Conservation (phyloP, 2,329 filamentous ascomycete genomes). For the Aspergillus nomiae region DNA sequence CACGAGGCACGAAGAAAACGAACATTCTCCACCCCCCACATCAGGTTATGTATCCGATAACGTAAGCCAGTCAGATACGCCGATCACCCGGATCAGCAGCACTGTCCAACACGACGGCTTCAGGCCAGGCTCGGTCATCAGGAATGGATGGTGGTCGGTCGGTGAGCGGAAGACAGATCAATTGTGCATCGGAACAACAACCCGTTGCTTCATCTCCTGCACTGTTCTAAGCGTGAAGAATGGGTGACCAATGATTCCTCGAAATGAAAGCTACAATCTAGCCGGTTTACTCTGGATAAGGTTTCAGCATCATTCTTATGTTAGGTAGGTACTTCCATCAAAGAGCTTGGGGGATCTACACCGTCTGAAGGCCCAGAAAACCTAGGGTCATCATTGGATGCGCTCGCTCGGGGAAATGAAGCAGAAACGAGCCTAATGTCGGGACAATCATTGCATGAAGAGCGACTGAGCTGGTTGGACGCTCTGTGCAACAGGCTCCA, state of each 20-base stretch:
- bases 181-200: background rate
- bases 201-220: background rate
- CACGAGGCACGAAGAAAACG: background rate
- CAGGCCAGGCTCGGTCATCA: constrained; percentile 6
- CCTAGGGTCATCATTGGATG: constrained; percentile 14
- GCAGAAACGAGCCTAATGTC: constrained; percentile 20
- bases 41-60: constrained; percentile 3
- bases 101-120: constrained; percentile 1
- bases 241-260: background rate
- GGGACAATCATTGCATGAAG: constrained; percentile 26
- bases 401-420: constrained; percentile 12
- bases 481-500: constrained; percentile 8
- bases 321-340: background rate
- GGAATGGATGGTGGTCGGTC: background rate
- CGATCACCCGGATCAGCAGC: constrained; percentile 8
- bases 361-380: background rate
- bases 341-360: constrained; percentile 4
- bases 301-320: background rate
- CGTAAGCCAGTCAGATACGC: constrained; percentile 18
- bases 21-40: constrained; percentile 1
- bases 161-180: background rate
- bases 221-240: background rate
- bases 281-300: background rate
- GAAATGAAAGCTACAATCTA: background rate
- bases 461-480: constrained; percentile 17